Evolutionary conservation across 257 asterid species (phyloP), one percentile per base, ranked within the genome.

Genomic region (Nicotiana otophora): DNA sequence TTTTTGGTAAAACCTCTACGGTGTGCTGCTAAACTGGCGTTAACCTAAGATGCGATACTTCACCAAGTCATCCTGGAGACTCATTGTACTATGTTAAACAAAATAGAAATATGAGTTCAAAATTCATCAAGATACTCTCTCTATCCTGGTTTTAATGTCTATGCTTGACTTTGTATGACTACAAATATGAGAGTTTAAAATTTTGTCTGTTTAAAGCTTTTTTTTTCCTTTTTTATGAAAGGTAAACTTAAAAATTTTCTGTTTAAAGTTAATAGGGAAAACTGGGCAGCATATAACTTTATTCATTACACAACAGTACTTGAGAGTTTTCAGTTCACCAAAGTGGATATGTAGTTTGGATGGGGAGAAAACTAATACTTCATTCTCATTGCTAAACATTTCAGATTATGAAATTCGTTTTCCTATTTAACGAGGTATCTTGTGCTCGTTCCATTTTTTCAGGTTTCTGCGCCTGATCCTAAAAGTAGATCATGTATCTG

Each of bases 401-500:
- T 33, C 33, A 61, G 10, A 30, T 23, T 48, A 36, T 42, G 26
- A 2, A 5, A 20, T 63, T 15, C 75, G 70, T 48, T 63, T 8
- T 15, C 5, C 14, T 63, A 2, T 23, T 72, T 19, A 81, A 30
- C 74, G 51, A 86, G 81, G 31, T n/a, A 78, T 30, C 33, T 74
- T 65, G 53, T 79, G 33, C 75, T 79, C 54, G 9, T 76, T 82
- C 80, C 74, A 61, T 36, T 4, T 39, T 85, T 83, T 80, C 97
- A 95, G 98, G 88, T 57, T 83, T 84, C 78, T 51, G 64, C 60
- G 63, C 57, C 90, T 15, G 98, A 90, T 86, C 82, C 90, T 70
- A 93, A 88, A 86, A 84, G 86, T 62, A 88, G 92, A 84, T 85
- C 93, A 81, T 89, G 86, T 66, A 84, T 91, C 70, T 91, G 90